These are phyloP conservation scores for Mycosphaerella sp. DNA, from an alignment of 2,329 filamentous ascomycete genomes.

Conservation along the genomic window DNA sequence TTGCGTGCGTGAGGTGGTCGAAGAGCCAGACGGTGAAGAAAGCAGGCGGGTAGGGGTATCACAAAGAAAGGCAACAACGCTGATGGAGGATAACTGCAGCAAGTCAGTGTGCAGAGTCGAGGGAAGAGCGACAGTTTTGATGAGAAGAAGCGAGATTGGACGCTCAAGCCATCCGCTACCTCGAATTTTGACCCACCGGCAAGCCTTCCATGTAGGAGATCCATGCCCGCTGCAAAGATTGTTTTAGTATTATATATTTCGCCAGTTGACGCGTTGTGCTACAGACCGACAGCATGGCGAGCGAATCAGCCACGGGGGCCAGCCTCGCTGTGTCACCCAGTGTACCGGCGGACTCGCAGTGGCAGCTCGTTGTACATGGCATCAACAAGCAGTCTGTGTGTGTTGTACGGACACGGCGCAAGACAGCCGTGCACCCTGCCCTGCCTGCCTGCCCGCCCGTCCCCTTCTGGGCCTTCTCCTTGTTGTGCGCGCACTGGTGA, in stretches of 20 bases:
- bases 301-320: not conserved
- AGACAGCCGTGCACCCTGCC: not conserved
- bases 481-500: not conserved
- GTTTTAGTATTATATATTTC: not conserved
- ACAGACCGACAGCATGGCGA: not conserved
- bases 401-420: not conserved
- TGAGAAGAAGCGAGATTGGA: not conserved
- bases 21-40: not conserved
- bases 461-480: not conserved
- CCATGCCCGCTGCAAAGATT: not conserved
- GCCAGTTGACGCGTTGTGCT: not conserved
- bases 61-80: not conserved
- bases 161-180: not conserved
- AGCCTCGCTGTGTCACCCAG: not conserved
- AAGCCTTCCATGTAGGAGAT: not conserved
- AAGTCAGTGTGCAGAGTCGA: not conserved
- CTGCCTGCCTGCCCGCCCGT: too few relatives aligned
- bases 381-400: too few relatives aligned
- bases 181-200: not conserved
- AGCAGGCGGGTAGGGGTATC: not conserved
- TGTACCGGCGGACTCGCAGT: too few relatives aligned
- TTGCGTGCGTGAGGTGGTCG: not conserved
- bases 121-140: not conserved
- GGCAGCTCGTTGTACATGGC: too few relatives aligned
- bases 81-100: not conserved